These are phyloP conservation scores for Rhodotorula sp. DNA, from an alignment of 1,284 basidiomycete genomes.

Conservation along the genomic window DNA sequence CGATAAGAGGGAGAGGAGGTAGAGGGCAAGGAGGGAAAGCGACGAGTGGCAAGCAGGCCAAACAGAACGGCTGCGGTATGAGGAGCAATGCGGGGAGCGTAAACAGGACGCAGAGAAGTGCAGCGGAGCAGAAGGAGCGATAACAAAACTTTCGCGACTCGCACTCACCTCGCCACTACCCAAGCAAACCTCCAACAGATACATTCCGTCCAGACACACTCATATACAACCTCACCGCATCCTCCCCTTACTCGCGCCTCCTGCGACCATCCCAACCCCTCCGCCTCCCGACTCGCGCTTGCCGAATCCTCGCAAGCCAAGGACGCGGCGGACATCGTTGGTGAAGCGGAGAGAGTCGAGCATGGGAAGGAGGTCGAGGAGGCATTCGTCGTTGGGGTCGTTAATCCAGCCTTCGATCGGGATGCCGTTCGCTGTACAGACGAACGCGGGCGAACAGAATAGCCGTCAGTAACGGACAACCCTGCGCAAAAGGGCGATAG, in stretches of 20 bases:
- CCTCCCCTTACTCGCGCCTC: neutral
- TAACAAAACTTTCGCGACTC: too few species aligned
- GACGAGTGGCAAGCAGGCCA: too few species aligned
- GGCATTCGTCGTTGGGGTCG: conserved; percentile 92
- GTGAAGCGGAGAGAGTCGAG: conserved; percentile 95
- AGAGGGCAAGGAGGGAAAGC: too few species aligned
- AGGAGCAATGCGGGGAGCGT: too few species aligned
- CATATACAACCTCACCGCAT: too few species aligned
- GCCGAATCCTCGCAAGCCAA: conserved; percentile 63
- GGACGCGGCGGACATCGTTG: conserved; percentile 85
- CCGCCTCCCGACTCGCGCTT: conserved; percentile 8
- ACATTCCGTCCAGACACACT: neutral
- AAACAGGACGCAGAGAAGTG: too few species aligned
- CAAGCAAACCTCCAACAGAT: neutral
- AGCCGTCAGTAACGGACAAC: too few species aligned
- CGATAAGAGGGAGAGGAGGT: too few species aligned
- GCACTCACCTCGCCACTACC: too few species aligned
- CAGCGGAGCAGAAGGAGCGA: too few species aligned
- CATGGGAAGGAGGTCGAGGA: conserved; percentile 91
- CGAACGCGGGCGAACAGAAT: neutral
- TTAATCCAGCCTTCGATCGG: conserved; percentile 99
- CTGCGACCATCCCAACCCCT: neutral
- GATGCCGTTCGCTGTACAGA: conserved; percentile 79
- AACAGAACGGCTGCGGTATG: too few species aligned
- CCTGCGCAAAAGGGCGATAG: neutral